Base-by-base conservation (phyloP, 257 asterid species). In the Gynochthodes officinalis region DNA sequence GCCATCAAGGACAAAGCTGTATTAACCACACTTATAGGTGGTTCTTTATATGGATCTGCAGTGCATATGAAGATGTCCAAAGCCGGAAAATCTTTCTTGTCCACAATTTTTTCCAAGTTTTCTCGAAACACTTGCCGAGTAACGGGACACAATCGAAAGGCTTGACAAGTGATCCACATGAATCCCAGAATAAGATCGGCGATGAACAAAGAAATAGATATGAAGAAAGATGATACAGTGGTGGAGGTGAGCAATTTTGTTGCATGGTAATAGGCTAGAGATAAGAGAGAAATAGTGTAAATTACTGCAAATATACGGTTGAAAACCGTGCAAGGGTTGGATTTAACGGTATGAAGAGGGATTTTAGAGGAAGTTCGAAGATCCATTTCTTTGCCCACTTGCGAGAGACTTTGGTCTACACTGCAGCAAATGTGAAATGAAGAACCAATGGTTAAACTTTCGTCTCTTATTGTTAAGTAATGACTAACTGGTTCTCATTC, bases 31-130 rank as follows among this genome's bases (percentile, higher is more conserved):
- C 21, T 71, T 16, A 81, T 2, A 37, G 97, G 96, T 11, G 96
- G 97, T 71, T 91, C 97, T 76, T 84, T 86, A 23, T 65, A 52
- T 19, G 96, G 90, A 71, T 91, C 94, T 1, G 97, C 91, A 13
- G 96, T 91, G 75, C 94, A 87, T 61, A 89, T 82, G 64, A 89
- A 89, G 64, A 89, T 79, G 49, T 89, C 95, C 60, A 89, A 25
- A 21, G 81, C 79, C 15, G 96, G 97, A 23, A 74, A 73, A 19
- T 84, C 84, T 7, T 74, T 76, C 39, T 16, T 21, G 15, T 35
- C 46, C 0, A 64, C 19, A 0, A 60, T 37, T 27, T 55, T 61
- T 23, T 67, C 66, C 5, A 82, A 77, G 33, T 82, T 88, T 33
- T 83, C 82, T 0, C 88, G 89, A 30, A 82, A 76, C 48, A 76